These are phyloP conservation scores for Graphium sp. DNA, from an alignment of 2,329 filamentous ascomycete species.

Conservation along the genomic window DNA sequence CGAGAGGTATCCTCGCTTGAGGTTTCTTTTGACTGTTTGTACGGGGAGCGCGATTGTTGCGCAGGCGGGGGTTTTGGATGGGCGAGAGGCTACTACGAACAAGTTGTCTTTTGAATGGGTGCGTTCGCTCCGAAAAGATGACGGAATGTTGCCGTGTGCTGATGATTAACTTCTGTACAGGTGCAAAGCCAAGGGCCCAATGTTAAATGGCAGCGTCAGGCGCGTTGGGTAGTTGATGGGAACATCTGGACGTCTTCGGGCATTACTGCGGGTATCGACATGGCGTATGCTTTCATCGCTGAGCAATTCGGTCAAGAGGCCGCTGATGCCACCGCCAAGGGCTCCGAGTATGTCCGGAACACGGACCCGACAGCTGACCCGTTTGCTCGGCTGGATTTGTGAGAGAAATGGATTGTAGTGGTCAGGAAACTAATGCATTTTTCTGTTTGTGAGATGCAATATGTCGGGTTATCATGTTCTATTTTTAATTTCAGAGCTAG, in stretches of 20 bases:
- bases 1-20: no score
- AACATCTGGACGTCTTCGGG: constrained; percentile 47
- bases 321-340: constrained; percentile 27
- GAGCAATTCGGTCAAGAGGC: constrained; percentile 29
- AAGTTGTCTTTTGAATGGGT: constrained; percentile 31
- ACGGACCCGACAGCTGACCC: no score
- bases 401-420: no score
- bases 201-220: constrained; percentile 35
- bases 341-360: no score
- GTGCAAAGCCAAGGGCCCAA: constrained; percentile 20
- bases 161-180: constrained; percentile 5
- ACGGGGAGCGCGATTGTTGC: constrained; percentile 40
- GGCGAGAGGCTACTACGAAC: constrained; percentile 41
- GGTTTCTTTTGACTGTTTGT: constrained; percentile 46
- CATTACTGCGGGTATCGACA: constrained; percentile 26
- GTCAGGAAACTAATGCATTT: no score
- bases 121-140: neutral
- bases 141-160: constrained; percentile 6
- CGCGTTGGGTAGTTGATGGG: constrained; percentile 42
- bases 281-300: constrained; percentile 14
- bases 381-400: no score
- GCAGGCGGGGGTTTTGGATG: constrained; percentile 36
- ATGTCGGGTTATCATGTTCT: no score
- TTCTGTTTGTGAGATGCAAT: no score
- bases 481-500: no score